phyloP scores from a whole-genome alignment of 306 rosid species.

The Myrica gale region DNA sequence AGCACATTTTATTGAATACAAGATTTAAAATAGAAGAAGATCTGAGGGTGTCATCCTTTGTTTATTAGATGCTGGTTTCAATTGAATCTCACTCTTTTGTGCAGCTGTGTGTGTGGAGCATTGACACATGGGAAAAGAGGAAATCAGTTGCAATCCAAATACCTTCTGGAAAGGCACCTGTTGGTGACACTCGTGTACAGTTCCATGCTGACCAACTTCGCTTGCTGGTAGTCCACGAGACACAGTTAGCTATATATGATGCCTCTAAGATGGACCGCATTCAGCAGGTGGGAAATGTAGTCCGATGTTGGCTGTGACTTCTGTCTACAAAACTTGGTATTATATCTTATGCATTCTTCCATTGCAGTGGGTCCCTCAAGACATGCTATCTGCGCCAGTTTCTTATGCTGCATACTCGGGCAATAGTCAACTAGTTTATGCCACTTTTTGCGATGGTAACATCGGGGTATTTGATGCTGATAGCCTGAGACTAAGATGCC shows the following conservation, averaged over 20 bases:
- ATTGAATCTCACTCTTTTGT: constrained; percentile 24
- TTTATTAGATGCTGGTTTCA: constrained; percentile 5
- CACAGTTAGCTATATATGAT: constrained; percentile 85
- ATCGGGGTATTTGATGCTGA: constrained; percentile 83
- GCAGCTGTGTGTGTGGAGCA: constrained; percentile 85
- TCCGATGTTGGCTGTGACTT: constrained; percentile 4
- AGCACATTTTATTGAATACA: not conserved
- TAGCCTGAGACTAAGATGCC: constrained; percentile 71
- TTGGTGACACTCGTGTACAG: constrained; percentile 77
- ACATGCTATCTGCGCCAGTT: constrained; percentile 60
- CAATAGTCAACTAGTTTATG: constrained; percentile 63
- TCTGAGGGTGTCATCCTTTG: not conserved
- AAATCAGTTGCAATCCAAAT: constrained; percentile 59
- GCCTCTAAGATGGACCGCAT: constrained; percentile 85
- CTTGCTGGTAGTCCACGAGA: constrained; percentile 71
- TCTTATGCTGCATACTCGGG: constrained; percentile 73
- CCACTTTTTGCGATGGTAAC: constrained; percentile 70
- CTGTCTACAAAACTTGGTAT: not conserved
- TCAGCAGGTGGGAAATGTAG: constrained; percentile 55
- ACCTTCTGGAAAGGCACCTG: constrained; percentile 67
- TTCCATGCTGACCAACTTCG: constrained; percentile 75
- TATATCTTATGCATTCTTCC: constrained; percentile 24
- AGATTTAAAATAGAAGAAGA: not conserved
- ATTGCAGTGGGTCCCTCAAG: constrained; percentile 90
- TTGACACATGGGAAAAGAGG: constrained; percentile 95